phyloP scores from a whole-genome alignment of 2,329 filamentous ascomycete species.

The Fusarium multiceps region DNA sequence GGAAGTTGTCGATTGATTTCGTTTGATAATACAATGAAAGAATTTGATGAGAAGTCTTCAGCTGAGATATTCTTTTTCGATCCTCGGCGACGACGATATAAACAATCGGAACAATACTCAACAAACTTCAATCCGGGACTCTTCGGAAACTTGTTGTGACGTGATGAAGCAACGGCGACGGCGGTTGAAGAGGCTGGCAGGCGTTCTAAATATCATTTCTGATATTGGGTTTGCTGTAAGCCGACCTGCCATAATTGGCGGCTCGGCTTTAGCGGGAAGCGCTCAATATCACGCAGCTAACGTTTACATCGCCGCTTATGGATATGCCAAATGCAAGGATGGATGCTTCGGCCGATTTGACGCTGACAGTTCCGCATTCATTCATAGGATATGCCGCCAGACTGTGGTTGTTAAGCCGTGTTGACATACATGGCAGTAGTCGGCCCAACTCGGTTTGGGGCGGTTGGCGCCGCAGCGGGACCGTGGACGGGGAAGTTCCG shows the following conservation, averaged over 20 bases:
- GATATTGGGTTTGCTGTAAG: slow-evolving; percentile 20
- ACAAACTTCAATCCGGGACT: slow-evolving; percentile 11
- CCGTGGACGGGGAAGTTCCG: slow-evolving; percentile 47
- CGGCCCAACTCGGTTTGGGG: slow-evolving; percentile 57
- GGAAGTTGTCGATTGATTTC: slow-evolving; percentile 9
- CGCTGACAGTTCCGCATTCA: slow-evolving; percentile 37
- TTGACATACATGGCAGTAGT: slow-evolving; percentile 16
- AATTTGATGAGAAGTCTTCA: neutral
- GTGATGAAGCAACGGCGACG: slow-evolving; percentile 20
- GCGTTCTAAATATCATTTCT: slow-evolving; percentile 32
- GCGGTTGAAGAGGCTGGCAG: slow-evolving; percentile 13
- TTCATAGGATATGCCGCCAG: slow-evolving; percentile 18
- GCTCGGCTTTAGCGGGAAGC: slow-evolving; percentile 39
- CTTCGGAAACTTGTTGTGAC: slow-evolving; percentile 4
- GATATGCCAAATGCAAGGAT: slow-evolving; percentile 17
- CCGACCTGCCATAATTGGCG: slow-evolving; percentile 12
- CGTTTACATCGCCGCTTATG: slow-evolving; percentile 16
- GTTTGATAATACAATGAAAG: neutral
- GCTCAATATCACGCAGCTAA: slow-evolving; percentile 10
- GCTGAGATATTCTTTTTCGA: slow-evolving; percentile 4
- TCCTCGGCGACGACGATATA: neutral
- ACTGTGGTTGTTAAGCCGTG: slow-evolving; percentile 32
- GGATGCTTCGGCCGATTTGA: slow-evolving; percentile 27
- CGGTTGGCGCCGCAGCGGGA: slow-evolving; percentile 52
- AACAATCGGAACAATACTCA: neutral